Conservation (phyloP, 495 filamentous ascomycete genomes). For the Penicillium paradoxum region DNA sequence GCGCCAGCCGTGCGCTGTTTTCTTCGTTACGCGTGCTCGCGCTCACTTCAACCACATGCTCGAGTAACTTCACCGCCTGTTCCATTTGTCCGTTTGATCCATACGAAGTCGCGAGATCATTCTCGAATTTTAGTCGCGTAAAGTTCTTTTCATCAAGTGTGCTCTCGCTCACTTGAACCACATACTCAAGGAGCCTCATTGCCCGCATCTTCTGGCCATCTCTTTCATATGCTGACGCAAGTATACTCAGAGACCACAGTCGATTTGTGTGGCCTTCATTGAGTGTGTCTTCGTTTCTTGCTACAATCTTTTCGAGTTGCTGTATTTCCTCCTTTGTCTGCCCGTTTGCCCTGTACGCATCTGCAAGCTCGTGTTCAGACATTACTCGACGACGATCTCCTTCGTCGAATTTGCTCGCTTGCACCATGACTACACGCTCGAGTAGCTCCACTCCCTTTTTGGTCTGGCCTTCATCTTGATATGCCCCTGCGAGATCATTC, state of each 20-base stretch:
- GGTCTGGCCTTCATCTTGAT: no score
- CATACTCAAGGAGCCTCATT: conserved; percentile 26
- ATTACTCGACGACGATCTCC: conserved; percentile 15
- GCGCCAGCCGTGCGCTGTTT: conserved; percentile 22
- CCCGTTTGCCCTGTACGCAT: conserved; percentile 2
- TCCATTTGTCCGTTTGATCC: conserved; percentile 21
- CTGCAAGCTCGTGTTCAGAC: no score
- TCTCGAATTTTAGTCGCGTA: conserved; percentile 22
- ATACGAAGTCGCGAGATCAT: conserved; percentile 24
- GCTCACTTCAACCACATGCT: conserved; percentile 27
- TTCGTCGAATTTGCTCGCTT: not conserved
- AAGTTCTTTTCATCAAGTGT: conserved; percentile 24
- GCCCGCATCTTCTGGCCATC: conserved; percentile 29
- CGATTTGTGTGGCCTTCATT: conserved; percentile 24
- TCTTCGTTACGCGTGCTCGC: no score
- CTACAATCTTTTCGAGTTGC: conserved; percentile 13
- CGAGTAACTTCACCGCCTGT: conserved; percentile 27
- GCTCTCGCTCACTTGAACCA: conserved; percentile 23
- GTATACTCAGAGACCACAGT: conserved; percentile 25
- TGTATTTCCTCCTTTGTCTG: conserved; percentile 28
- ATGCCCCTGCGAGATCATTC: no score
- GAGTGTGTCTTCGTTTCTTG: conserved; percentile 14
- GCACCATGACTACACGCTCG: conserved; percentile 11
- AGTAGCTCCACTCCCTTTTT: not conserved
- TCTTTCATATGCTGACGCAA: conserved; percentile 21